Evolutionary conservation across 2,329 filamentous ascomycete species (phyloP), one percentile per base, ranked within the genome.

Genomic region (Epichloe festucae): DNA sequence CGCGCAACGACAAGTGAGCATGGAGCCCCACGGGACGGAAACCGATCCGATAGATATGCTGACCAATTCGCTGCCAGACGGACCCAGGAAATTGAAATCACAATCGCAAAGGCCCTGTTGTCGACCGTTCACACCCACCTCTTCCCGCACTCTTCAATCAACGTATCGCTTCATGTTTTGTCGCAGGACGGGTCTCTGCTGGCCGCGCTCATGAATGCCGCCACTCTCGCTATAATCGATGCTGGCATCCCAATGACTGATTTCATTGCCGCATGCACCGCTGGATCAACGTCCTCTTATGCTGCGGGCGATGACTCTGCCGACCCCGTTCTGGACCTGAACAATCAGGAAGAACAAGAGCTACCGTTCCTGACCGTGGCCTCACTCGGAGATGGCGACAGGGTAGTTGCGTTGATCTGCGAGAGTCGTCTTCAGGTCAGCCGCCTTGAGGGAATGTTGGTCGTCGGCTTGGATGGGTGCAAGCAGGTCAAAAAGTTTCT

Each of bases 241-340:
- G 93, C 93, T 0, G 93, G 93, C 49, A 85, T 98, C 19, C 93
- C 93, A 23, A 96, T 97, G 90, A 82, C 83, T 3, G 89, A 95
- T 64, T 94, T 96, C 64, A 79, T 97, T 3, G 82, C 84, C 21
- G 89, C 90, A 5, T 94, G 88, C 69, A 95, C 90, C 0, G 87
- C 89, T 0, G 93, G 90, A 4, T 87, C 84, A 14, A 88, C 85
- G 0, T 82, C 82, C 0, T 78, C 81, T 0, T 79, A 85, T 58
- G 73, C 78, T 0, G 73, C 75, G 1, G 79, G 79, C 52, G 83
- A 86, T 61, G 85, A 87, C 53, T 66, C 65, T 3, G 85, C 85
- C 11, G 88, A 94, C 61, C 88, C 88, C 3, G 67, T 94, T 52
- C 73, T 94, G 51, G 88, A 94, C 67, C 69, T 94, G 34, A 94